Percentiles rank a stretch among this genome's conserved stretches.
Evolutionary conservation across 306 rosid species (phyloP).

Genomic region (Rubus parviflorus): DNA sequence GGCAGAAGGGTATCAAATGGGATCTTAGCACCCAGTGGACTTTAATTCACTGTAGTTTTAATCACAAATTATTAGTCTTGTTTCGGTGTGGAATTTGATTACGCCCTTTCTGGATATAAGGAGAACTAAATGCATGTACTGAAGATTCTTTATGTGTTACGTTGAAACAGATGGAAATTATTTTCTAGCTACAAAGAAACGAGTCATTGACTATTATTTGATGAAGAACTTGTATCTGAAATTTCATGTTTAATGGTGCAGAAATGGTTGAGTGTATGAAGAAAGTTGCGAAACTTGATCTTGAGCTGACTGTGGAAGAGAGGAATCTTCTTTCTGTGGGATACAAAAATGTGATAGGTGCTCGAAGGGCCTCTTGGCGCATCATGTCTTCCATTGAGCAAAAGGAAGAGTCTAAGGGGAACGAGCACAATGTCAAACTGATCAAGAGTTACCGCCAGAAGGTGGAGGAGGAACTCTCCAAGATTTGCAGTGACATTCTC

Average conservation of each 20-base stretch:
- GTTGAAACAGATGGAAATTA: no score
- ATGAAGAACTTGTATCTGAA: not conserved
- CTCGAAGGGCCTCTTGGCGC: slow-evolving; percentile 96
- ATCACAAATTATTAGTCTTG: no score
- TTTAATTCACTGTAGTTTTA: no score
- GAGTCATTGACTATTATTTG: not conserved
- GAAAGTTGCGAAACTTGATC: slow-evolving; percentile 82
- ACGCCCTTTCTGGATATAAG: no score
- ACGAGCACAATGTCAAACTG: slow-evolving; percentile 83
- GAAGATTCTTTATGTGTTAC: no score
- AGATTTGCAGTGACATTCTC: slow-evolving; percentile 86
- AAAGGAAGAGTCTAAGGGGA: slow-evolving; percentile 93
- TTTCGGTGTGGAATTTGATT: no score
- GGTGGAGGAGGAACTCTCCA: slow-evolving; percentile 94
- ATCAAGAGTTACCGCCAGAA: slow-evolving; percentile 84
- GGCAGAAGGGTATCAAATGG: no score
- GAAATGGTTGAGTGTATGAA: slow-evolving; percentile 99
- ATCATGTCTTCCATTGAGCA: slow-evolving; percentile 98
- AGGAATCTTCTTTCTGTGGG: slow-evolving; percentile 98
- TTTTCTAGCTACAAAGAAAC: no score
- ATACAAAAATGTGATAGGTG: slow-evolving; percentile 95
- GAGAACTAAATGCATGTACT: not conserved
- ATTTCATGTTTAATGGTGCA: slow-evolving; percentile 34
- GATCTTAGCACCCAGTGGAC: no score
- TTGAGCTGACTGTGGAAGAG: slow-evolving; percentile 94